Evolutionary conservation across 2,329 filamentous ascomycete species (phyloP).

Genomic region (Xylogone sp.): DNA sequence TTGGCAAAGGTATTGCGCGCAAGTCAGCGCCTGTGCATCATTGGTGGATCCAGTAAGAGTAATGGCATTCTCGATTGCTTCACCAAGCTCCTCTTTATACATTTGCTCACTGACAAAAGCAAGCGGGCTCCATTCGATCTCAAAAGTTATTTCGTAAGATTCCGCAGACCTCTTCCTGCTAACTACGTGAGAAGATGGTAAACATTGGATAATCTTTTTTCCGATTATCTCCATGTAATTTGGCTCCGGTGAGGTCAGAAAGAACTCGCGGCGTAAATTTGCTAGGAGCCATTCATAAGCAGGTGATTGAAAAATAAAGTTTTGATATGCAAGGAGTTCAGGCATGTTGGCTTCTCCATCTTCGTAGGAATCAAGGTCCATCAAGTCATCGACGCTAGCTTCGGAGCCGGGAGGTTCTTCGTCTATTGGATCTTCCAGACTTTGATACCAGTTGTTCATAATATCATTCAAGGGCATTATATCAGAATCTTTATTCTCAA

Average conservation of each 20-base stretch:
- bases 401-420: neutral
- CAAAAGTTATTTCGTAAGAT: constrained; percentile 5
- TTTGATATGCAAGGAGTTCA: constrained; percentile 3
- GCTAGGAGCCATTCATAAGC: constrained; percentile 10
- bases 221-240: constrained; percentile 8
- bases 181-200: constrained; percentile 6
- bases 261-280: constrained; percentile 6
- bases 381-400: neutral
- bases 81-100: constrained; percentile 2
- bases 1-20: constrained; percentile 14
- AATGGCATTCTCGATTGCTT: constrained; percentile 9
- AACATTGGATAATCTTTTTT: neutral
- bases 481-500: neutral
- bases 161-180: constrained; percentile 8
- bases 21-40: constrained; percentile 22
- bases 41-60: constrained; percentile 17
- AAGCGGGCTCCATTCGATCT: constrained; percentile 6
- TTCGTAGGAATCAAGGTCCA: neutral
- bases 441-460: constrained; percentile 1
- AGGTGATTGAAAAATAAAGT: constrained; percentile 4
- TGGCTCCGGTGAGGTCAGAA: constrained; percentile 1
- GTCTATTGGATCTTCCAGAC: neutral
- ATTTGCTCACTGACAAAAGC: constrained; percentile 4
- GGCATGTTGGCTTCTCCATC: neutral
- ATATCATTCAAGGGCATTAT: constrained; percentile 1